Base-by-base conservation (phyloP, 1,284 basidiomycete genomes). In the Bjerkandera adusta region DNA sequence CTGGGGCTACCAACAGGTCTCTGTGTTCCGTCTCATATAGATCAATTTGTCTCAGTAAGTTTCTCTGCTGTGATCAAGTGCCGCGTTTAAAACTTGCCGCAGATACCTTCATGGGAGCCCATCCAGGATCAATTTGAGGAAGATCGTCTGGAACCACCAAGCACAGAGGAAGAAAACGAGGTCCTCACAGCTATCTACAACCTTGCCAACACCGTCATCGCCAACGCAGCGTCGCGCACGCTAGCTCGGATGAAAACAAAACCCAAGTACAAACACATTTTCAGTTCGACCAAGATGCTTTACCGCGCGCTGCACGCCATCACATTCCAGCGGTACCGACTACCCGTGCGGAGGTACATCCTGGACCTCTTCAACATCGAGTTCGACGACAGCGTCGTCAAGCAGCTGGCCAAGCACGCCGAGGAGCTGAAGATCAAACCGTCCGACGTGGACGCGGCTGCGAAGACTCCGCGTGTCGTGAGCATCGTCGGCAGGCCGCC, bases 141-240 rank as follows among this genome's bases (percentile, higher is more conserved):
- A 20, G 67, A 55, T 53, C 80, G 76, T 5, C 65, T 89, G 16
- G 70, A 83, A 48, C 81, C 85, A 5, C 81, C 87, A 3, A 78
- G 82, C 2, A 73, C 77, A 2, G 82, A 86, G 46, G 70, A 82
- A 34, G 93, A 97, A 59, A 75, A 84, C n/a, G 90, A 96, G 55
- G 86, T 95, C 26, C 78, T 96, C 58, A 85, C 85, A 4, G 86
- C 92, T 7, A 90, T 99, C 40, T 88, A 95, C 57, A 97, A 98
- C 62, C 73, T 99, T 32, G 88, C 92, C 37, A 99, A 99, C 60
- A 92, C 95, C 20, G 94, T 99, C 43, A 87, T 99, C 46, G 94
- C 95, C 3, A 95, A 95, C 55, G 81, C 89, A 18, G 92, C 94
- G 3, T 97, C 94, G 24, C 81, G 91, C 47, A 86, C 89, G 21